phyloP scores from a whole-genome alignment of 345 rosid genomes.

The Citrus hindsii region DNA sequence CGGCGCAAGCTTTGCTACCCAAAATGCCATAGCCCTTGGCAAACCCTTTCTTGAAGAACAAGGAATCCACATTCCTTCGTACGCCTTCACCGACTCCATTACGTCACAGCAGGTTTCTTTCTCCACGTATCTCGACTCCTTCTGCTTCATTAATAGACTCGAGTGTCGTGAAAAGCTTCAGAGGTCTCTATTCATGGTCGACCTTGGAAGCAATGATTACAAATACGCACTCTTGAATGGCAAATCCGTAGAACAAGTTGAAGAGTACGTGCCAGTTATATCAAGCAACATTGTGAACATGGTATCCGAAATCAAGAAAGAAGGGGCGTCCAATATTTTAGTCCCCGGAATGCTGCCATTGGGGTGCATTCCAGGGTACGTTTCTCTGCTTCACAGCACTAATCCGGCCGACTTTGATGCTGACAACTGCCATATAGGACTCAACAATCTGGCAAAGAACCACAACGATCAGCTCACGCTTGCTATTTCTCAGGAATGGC shows the following conservation, averaged over 20 bases:
- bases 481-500: background rate
- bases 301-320: background rate
- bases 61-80: too few relatives aligned
- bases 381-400: background rate
- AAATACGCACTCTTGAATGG: background rate
- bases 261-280: background rate
- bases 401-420: background rate
- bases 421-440: background rate
- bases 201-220: background rate
- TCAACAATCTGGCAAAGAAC: background rate
- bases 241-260: background rate
- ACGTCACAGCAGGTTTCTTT: background rate
- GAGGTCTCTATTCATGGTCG: background rate
- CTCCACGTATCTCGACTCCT: too few relatives aligned
- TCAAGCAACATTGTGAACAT: background rate
- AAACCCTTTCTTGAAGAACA: background rate
- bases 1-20: background rate
- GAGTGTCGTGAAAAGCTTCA: background rate
- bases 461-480: background rate
- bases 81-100: background rate
- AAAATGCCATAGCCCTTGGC: background rate
- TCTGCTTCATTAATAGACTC: too few relatives aligned
- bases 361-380: background rate
- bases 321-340: background rate
- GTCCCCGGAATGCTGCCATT: background rate